Evolutionary conservation across 2,329 filamentous ascomycete genomes (phyloP).

Genomic region (Pseudogymnoascus sp.): DNA sequence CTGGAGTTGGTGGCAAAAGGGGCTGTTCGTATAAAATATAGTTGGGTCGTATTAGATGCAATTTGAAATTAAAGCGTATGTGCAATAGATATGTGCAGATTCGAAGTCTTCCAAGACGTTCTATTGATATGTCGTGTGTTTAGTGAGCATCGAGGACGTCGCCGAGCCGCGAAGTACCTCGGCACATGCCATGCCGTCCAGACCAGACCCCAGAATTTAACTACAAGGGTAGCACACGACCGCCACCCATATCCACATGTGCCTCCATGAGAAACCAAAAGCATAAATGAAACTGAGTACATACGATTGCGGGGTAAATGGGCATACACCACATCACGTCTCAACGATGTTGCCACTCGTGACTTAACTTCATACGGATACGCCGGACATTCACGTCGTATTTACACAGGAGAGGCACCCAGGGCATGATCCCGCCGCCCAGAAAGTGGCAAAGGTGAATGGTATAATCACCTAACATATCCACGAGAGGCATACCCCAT

Average conservation of each 20-base stretch:
- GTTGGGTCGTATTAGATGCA: not conserved
- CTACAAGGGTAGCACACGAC: constrained; percentile 2
- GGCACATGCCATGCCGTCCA: constrained; percentile 1
- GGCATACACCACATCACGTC: not conserved
- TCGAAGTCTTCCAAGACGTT: not conserved
- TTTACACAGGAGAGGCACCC: not conserved
- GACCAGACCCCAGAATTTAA: constrained; percentile 1
- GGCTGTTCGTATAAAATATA: not conserved
- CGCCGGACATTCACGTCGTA: not conserved
- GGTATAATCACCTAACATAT: not conserved
- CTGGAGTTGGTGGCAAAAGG: not conserved
- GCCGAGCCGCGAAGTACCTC: constrained; percentile 3
- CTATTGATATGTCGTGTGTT: not conserved
- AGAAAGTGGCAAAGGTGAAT: not conserved
- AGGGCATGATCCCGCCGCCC: not conserved
- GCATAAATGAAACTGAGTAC: not conserved
- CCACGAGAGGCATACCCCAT: not conserved
- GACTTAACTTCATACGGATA: not conserved
- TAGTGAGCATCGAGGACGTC: constrained; percentile 6
- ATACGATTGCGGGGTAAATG: not conserved
- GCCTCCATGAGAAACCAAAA: not conserved
- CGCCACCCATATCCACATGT: not conserved
- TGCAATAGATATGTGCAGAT: constrained; percentile 1
- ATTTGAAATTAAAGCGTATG: not conserved
- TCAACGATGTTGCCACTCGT: not conserved